Evolutionary conservation across 2,329 filamentous ascomycete genomes (phyloP).

Genomic region (Neurospora sp.): DNA sequence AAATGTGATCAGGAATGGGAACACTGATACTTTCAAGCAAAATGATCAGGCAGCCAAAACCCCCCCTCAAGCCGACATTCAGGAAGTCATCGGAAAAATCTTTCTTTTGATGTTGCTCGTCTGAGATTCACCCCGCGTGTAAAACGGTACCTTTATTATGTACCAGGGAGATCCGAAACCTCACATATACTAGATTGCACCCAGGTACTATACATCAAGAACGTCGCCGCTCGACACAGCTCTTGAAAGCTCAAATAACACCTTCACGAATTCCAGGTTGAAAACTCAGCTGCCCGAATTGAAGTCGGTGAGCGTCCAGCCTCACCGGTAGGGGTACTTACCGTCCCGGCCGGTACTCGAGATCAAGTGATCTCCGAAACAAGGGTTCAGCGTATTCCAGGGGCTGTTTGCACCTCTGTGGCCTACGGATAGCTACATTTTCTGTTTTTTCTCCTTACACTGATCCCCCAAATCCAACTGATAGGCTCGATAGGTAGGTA

Average conservation of each 20-base stretch:
- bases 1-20: neutral
- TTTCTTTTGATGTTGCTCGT: neutral
- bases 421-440: neutral
- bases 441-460: neutral
- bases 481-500: neutral
- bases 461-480: neutral
- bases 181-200: neutral
- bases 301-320: neutral
- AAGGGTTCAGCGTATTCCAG: neutral
- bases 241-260: neutral
- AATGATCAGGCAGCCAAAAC: neutral
- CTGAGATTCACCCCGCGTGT: neutral
- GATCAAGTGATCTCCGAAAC: neutral
- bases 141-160: neutral
- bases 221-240: neutral
- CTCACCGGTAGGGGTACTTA: neutral
- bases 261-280: neutral
- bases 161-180: neutral
- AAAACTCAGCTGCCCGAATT: neutral
- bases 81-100: neutral
- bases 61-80: neutral
- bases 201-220: neutral
- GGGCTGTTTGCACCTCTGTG: neutral
- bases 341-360: neutral
- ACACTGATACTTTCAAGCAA: neutral